A percentile compares a stretch with the other conserved stretches of the same genome.
These are phyloP conservation scores for Sporothrix humicola DNA, from an alignment of 2,329 filamentous ascomycete species.

Conservation along the genomic window DNA sequence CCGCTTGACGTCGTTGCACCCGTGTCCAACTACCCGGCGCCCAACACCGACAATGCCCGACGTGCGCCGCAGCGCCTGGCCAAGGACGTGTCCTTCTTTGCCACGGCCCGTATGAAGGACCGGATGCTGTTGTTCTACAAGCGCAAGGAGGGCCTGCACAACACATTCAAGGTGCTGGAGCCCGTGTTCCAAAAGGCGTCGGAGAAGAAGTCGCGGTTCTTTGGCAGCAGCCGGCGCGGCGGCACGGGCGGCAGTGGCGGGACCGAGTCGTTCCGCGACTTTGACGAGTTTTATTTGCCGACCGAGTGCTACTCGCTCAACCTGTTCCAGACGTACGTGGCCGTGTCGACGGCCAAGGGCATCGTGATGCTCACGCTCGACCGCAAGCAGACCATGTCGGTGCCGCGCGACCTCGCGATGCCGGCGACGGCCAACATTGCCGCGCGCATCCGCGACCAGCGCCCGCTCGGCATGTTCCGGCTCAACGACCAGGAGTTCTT, in stretches of 20 bases:
- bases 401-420: constrained; percentile 78
- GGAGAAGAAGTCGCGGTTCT: constrained; percentile 76
- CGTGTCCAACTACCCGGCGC: constrained; percentile 64
- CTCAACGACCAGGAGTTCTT: constrained; percentile 92
- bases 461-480: constrained; percentile 94
- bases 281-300: constrained; percentile 98
- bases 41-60: constrained; percentile 72
- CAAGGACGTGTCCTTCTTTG: constrained; percentile 96
- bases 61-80: constrained; percentile 91
- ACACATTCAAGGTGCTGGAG: constrained; percentile 95
- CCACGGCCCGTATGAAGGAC: constrained; percentile 96
- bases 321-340: constrained; percentile 92
- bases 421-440: constrained; percentile 85
- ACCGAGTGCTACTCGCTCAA: constrained; percentile 95
- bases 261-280: constrained; percentile 97
- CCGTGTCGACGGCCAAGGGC: constrained; percentile 87
- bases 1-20: constrained; percentile 83
- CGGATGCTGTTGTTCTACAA: constrained; percentile 95
- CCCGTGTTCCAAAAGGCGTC: constrained; percentile 92
- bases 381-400: constrained; percentile 93
- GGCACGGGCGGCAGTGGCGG: constrained; percentile 60
- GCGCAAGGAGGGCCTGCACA: constrained; percentile 88
- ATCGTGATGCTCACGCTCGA: constrained; percentile 96
- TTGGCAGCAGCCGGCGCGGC: constrained; percentile 61
- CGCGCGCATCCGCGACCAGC: constrained; percentile 78